A percentile compares a stretch with the other conserved stretches of the same genome.
Conservation (phyloP, 768 basidiomycete species). For the Pulveroboletus ravenelii region DNA sequence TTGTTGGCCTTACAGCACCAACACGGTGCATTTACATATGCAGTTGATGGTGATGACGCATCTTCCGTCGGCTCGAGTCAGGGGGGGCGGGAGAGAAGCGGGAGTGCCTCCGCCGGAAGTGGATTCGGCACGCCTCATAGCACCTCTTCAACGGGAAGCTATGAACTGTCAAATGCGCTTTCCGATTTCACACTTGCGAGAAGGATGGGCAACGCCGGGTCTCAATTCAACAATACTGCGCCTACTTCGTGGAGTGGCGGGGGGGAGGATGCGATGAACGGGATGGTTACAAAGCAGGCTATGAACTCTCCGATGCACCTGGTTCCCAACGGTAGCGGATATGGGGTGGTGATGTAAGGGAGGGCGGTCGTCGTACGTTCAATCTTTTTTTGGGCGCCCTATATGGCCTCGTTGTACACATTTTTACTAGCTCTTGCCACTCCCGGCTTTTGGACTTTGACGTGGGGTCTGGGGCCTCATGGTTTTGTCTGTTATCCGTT, state of each 20-base stretch:
- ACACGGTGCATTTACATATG: slow-evolving; percentile 18
- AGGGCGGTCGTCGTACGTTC: slow-evolving; percentile 4
- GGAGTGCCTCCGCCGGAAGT: slow-evolving; percentile 34
- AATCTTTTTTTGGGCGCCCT: neutral
- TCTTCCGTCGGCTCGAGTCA: slow-evolving; percentile 37
- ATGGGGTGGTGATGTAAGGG: slow-evolving; percentile 36
- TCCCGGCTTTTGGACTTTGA: slow-evolving; percentile 13
- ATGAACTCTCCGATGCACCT: slow-evolving; percentile 36
- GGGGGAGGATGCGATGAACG: slow-evolving; percentile 29
- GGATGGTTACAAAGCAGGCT: slow-evolving; percentile 33
- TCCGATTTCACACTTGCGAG: slow-evolving; percentile 24
- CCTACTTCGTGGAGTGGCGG: slow-evolving; percentile 24
- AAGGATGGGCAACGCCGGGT: slow-evolving; percentile 21
- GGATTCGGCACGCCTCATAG: slow-evolving; percentile 28
- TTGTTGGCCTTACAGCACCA: slow-evolving; percentile 32
- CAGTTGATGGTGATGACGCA: slow-evolving; percentile 36
- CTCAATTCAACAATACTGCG: slow-evolving; percentile 25
- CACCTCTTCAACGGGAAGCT: slow-evolving; percentile 28
- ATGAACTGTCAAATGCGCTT: slow-evolving; percentile 33
- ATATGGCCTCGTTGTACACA: slow-evolving; percentile 8
- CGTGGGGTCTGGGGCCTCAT: slow-evolving; percentile 6
- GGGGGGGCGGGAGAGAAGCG: slow-evolving; percentile 32
- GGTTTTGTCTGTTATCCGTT: slow-evolving; percentile 10
- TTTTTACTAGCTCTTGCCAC: slow-evolving; percentile 7
- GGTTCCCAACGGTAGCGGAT: slow-evolving; percentile 35